Evolutionary conservation across 192 early-diverging fungal genomes (phyloP).

Genomic region (Phycomyces nitens): DNA sequence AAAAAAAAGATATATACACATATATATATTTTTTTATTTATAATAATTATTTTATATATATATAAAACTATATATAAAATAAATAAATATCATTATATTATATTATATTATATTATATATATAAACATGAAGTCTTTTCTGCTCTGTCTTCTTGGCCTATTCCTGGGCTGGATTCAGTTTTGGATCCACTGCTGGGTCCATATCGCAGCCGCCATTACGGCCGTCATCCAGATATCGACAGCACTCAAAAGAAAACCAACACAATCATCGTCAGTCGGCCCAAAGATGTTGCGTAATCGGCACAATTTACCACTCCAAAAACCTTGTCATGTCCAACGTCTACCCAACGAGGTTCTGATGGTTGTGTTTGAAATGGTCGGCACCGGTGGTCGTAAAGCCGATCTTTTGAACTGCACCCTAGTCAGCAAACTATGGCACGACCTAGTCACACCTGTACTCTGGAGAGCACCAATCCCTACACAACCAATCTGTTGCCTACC

Average conservation of each 20-base stretch:
- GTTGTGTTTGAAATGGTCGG: slow-evolving; percentile 9
- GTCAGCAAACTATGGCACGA: slow-evolving; percentile 16
- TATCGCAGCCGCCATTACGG: slow-evolving; percentile 4
- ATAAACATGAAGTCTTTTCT: not conserved
- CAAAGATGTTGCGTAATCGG: not conserved
- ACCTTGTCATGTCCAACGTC: not conserved
- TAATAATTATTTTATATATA: too few relatives aligned
- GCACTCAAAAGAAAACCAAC: not conserved
- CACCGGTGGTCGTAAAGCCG: not conserved
- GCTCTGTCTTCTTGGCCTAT: not conserved
- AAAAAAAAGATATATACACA: too few relatives aligned
- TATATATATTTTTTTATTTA: too few relatives aligned
- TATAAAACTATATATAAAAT: too few relatives aligned
- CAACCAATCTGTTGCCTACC: slow-evolving; percentile 13
- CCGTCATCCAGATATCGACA: slow-evolving; percentile 1
- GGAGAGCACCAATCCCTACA: slow-evolving; percentile 13
- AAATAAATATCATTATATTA: not conserved
- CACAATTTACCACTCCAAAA: slow-evolving; percentile 2
- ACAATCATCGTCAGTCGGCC: not conserved
- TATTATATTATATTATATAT: not conserved
- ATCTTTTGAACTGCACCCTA: slow-evolving; percentile 12
- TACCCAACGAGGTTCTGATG: slow-evolving; percentile 17
- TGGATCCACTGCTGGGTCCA: slow-evolving; percentile 1
- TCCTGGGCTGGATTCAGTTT: not conserved
- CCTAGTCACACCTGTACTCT: slow-evolving; percentile 16